These are phyloP conservation scores for Triticum turgidum DNA, from an alignment of 176 grass and related monocot species.

Conservation along the genomic window DNA sequence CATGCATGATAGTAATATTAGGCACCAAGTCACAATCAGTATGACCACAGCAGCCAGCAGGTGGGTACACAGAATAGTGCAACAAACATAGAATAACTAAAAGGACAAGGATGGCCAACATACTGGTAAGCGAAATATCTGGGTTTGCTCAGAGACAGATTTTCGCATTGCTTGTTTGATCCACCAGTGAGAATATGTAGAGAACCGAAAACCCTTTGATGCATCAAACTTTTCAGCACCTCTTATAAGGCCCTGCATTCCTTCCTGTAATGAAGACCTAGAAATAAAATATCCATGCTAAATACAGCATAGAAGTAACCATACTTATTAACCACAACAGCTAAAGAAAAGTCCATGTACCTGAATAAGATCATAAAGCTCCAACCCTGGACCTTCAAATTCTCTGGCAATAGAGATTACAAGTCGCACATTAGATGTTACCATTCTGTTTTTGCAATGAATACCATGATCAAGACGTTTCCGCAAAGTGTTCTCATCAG, in stretches of 20 bases:
- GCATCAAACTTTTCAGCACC: slow-evolving; percentile 90
- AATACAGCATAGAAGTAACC: slow-evolving; percentile 30
- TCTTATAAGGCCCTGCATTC: slow-evolving; percentile 72
- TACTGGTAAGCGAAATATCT: slow-evolving; percentile 85
- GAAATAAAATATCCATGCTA: slow-evolving; percentile 42
- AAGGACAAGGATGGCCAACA: slow-evolving; percentile 1
- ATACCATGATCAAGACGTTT: slow-evolving; percentile 61
- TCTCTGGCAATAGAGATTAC: slow-evolving; percentile 90
- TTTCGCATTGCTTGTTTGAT: slow-evolving; percentile 92
- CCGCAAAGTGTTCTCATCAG: slow-evolving; percentile 53
- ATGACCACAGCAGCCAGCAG: neutral
- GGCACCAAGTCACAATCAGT: neutral
- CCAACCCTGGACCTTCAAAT: slow-evolving; percentile 50
- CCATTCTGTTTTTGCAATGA: slow-evolving; percentile 82
- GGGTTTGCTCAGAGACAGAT: slow-evolving; percentile 64
- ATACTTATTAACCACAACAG: neutral
- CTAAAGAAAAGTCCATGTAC: slow-evolving; percentile 25
- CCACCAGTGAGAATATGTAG: slow-evolving; percentile 98
- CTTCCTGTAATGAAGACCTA: slow-evolving; percentile 71
- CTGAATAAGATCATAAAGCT: slow-evolving; percentile 86
- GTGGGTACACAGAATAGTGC: slow-evolving; percentile 3
- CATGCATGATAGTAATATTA: slow-evolving; percentile 4
- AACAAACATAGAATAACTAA: neutral
- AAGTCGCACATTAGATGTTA: slow-evolving; percentile 81
- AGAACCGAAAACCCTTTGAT: slow-evolving; percentile 91